Base-by-base conservation (phyloP, 2,329 filamentous ascomycete species). In the Fusarium sp. region DNA sequence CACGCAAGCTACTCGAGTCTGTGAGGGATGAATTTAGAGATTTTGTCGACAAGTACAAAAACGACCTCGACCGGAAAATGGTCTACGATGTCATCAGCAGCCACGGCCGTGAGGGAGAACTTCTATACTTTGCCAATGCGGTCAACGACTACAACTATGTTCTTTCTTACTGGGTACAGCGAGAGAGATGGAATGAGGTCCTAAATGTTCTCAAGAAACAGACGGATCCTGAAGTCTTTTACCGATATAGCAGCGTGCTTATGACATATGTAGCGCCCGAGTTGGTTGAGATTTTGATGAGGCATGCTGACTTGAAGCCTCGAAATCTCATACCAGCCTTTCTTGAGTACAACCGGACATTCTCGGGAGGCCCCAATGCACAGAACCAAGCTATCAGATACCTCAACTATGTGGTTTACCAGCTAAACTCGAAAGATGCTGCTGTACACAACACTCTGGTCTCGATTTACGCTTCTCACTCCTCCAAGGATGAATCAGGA, bases 391-490 rank as follows among this genome's bases (percentile, higher is more conserved):
- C 96, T 2, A 88, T 98, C 42, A 90, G 96, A 45, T 99, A 99
- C 79, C 90, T 99, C 25, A 93, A 95, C 73, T 97, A 95, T 80
- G 94, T 94, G 66, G 95, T 99, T 78, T 95, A 97, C 83, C 89
- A 95, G 83, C 87, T 95, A 77, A 87, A 92, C 80, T 92, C 94
- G 59, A 88, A 91, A 66, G 88, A 95, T 77, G 91, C 96, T 6
- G 95, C 96, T 4, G 92, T 99, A 16, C 96, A 99, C 84, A 99
- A 99, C 80, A 98, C 96, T 0, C 89, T 99, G 10, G 94, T 99
- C 54, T 97, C 95, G 14, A 95, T 99, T 57, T 97, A 98, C 80
- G 96, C 96, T 8, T 94, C 95, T 1, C 92, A 96, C 75, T 86
- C 92, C 5, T 94, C 93, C 6, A 88, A 89, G 62, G 94, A 97